phyloP scores from a whole-genome alignment of 2,329 filamentous ascomycete genomes.

The Apiospora koreana region DNA sequence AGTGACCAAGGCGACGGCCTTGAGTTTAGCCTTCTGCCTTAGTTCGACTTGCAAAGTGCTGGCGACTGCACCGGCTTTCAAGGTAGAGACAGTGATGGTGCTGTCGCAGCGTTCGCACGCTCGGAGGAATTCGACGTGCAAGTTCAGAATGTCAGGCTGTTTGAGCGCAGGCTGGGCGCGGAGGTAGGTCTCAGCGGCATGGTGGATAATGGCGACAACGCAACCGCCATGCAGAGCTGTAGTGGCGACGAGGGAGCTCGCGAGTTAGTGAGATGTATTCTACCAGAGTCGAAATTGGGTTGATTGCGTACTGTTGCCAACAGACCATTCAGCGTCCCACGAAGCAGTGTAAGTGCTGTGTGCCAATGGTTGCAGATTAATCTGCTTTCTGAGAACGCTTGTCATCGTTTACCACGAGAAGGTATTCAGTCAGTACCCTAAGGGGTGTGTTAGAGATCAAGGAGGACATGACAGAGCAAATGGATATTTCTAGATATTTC shows the following conservation, averaged over 20 bases:
- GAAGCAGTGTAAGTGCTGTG: conserved; percentile 19
- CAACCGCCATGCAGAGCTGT: conserved; percentile 26
- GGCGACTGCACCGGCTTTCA: conserved; percentile 23
- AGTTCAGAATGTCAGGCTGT: conserved; percentile 27
- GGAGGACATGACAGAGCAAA: no score
- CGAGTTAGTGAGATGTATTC: background rate
- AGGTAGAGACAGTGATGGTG: conserved; percentile 20
- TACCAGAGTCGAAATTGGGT: background rate
- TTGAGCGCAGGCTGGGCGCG: conserved; percentile 17
- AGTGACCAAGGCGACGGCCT: conserved; percentile 23
- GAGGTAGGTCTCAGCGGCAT: conserved; percentile 24
- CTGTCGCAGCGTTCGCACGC: conserved; percentile 22
- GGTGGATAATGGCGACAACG: conserved; percentile 26
- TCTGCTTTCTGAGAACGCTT: conserved; percentile 22
- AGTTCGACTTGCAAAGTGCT: conserved; percentile 28
- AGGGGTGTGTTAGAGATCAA: no score
- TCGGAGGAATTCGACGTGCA: conserved; percentile 30
- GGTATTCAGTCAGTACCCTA: no score
- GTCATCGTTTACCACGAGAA: background rate
- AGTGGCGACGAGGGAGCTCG: conserved; percentile 15
- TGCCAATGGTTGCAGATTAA: conserved; percentile 18
- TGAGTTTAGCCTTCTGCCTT: conserved; percentile 19
- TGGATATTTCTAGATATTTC: no score
- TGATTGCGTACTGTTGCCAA: conserved; percentile 19
- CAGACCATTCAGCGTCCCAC: conserved; percentile 25